A percentile compares a stretch with the other conserved stretches of the same genome.
phyloP scores from a whole-genome alignment of 208 protist species.

The Acanthamoeba divionensis region DNA sequence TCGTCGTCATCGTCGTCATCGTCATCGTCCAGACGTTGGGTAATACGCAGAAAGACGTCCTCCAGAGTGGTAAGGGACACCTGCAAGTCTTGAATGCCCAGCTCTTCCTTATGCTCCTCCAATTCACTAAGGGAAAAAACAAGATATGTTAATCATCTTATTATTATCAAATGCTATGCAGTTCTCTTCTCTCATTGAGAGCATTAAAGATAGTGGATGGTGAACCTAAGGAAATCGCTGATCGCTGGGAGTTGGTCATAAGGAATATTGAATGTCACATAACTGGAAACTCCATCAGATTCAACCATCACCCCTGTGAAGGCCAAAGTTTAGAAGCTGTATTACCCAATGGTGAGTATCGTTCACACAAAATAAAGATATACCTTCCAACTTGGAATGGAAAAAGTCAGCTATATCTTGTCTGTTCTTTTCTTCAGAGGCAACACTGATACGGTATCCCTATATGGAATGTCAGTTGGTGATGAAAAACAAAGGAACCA shows the following conservation, averaged over 20 bases:
- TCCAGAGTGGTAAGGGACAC: conserved; percentile 63
- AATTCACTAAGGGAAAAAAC: not conserved
- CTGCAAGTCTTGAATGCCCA: conserved; percentile 57
- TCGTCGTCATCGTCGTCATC: not conserved
- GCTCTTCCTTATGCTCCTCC: conserved; percentile 49
- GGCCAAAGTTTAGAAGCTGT: not conserved
- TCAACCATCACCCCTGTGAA: not conserved
- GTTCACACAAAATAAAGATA: not conserved
- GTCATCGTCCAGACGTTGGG: conserved; percentile 1
- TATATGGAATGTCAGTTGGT: not conserved
- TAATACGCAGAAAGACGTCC: conserved; percentile 63
- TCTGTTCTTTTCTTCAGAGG: not conserved
- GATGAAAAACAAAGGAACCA: not conserved
- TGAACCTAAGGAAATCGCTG: not conserved
- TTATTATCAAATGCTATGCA: not conserved
- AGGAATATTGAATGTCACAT: conserved; percentile 41
- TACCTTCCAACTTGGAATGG: conserved; percentile 1
- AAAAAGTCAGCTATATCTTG: conserved; percentile 7
- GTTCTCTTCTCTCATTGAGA: not conserved
- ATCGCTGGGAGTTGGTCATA: not conserved
- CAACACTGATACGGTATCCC: conserved; percentile 45
- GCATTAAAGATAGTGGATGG: not conserved
- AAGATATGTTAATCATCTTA: not conserved
- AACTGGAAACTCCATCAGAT: conserved; percentile 23
- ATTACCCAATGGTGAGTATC: not conserved